Percentiles rank a stretch among this genome's conserved stretches.
Evolutionary conservation across 345 rosid genomes (phyloP).

Genomic region (Pelargonium nanum): DNA sequence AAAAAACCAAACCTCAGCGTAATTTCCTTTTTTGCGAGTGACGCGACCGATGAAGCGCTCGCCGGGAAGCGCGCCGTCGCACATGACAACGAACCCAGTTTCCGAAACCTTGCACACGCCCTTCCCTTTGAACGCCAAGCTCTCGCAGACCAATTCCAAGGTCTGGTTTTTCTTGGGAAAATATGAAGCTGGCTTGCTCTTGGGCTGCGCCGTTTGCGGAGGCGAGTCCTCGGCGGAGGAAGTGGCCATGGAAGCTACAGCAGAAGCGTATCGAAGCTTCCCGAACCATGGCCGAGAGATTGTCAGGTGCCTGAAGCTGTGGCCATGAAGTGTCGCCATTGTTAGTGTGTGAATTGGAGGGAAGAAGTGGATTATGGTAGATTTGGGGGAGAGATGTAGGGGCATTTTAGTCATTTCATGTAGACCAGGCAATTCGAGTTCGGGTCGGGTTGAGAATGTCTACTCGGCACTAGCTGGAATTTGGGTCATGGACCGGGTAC

Average conservation of each 20-base stretch:
- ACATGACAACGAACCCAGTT: conserved; percentile 76
- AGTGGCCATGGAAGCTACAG: conserved; percentile 6
- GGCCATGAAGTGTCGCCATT: conserved; percentile 6
- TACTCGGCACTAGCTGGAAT: no score
- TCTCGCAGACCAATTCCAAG: conserved; percentile 74
- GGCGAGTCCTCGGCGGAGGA: conserved; percentile 8
- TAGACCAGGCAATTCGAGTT: no score
- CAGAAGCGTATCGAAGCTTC: neutral
- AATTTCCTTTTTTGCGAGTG: conserved; percentile 65
- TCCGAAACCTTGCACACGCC: conserved; percentile 73
- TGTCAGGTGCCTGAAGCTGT: conserved; percentile 1
- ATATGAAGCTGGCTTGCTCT: conserved; percentile 24
- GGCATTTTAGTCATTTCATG: no score
- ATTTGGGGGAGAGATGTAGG: no score
- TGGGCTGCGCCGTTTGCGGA: neutral
- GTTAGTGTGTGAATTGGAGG: neutral
- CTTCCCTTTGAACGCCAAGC: conserved; percentile 81
- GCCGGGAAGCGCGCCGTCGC: conserved; percentile 87
- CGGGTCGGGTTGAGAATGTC: no score
- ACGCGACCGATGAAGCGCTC: conserved; percentile 84
- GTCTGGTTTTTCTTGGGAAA: conserved; percentile 74
- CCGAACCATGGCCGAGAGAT: conserved; percentile 8
- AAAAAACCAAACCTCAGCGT: conserved; percentile 59
- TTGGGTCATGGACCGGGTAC: no score
- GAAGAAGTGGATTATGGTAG: no score